Base-by-base conservation (phyloP, 371 early-diverging fungal genomes). In the Circinella umbellata region DNA sequence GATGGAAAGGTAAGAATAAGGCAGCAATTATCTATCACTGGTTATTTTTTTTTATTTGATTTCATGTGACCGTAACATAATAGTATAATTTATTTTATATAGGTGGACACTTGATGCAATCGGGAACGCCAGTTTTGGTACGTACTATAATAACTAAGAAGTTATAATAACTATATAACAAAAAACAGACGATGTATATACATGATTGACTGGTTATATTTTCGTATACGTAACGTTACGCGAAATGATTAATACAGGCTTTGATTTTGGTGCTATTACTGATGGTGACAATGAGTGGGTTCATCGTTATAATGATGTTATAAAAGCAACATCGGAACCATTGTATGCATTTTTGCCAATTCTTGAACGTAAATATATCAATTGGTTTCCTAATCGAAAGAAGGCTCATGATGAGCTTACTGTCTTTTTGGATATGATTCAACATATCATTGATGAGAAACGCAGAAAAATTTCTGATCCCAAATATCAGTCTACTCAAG, bases 311-410 rank as follows among this genome's bases (percentile, higher is more conserved):
- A 63, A 75, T 60, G 46, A 34, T 4, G 39, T 75, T 17, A 55
- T 67, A 8, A 34, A 36, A 4, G 66, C 46, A 18, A 34, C 66
- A 10, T 64, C 72, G 8, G 67, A 78, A 53, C 84, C 84, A 4
- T 51, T 82, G 7, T 84, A 79, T 71, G 69, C 77, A 20, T 65
- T 84, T 69, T 79, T 85, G 14, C 87, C 86, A 7, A 71, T 76
- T 59, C 77, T 86, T 20, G 87, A 86, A 47, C 57, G 67, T 47
- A 63, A 66, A 11, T 54, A 72, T 7, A 27, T 54, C 18, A 62
- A 65, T 63, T 36, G 82, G 61, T 75, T 81, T 46, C 73, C 70
- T 7, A 76, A 72, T 9, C 64, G 80, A 49, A 74, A 75, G 10
- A 71, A 68, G n/a, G 66, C 72, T 37, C 80, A 81, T 68, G 61